Conservation (phyloP, 306 rosid genomes). For the Clitoria ternatea region DNA sequence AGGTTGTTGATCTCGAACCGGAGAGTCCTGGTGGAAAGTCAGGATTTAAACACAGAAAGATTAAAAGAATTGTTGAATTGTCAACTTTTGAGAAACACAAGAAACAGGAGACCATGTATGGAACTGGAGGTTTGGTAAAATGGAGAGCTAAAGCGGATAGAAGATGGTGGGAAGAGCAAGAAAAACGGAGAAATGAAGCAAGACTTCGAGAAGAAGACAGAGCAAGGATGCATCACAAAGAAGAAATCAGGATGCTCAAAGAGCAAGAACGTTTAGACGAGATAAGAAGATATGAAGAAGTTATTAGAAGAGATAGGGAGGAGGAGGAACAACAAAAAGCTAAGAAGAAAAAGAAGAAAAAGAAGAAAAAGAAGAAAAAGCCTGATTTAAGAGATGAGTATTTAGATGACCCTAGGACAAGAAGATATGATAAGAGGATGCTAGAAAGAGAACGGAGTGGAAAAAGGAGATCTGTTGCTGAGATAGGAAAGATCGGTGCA, state of each 20-base stretch:
- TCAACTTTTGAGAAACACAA: slow-evolving; percentile 60
- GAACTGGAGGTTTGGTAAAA: slow-evolving; percentile 40
- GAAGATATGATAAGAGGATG: slow-evolving; percentile 69
- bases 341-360: slow-evolving; percentile 77
- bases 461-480: slow-evolving; percentile 63
- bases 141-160: slow-evolving; percentile 59
- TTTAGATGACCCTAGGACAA: slow-evolving; percentile 61
- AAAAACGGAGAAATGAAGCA: slow-evolving; percentile 57
- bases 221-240: slow-evolving; percentile 54
- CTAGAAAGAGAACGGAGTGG: slow-evolving; percentile 63
- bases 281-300: slow-evolving; percentile 65
- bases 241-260: slow-evolving; percentile 60
- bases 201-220: slow-evolving; percentile 64
- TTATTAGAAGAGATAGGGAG: slow-evolving; percentile 79
- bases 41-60: slow-evolving; percentile 62
- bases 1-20: slow-evolving; percentile 60
- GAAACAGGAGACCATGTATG: slow-evolving; percentile 49
- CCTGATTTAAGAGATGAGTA: slow-evolving; percentile 56
- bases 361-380: slow-evolving; percentile 53
- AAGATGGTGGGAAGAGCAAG: slow-evolving; percentile 78
- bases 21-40: slow-evolving; percentile 60
- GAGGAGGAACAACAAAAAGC: slow-evolving; percentile 88
- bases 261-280: slow-evolving; percentile 67
- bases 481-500: slow-evolving; percentile 55
- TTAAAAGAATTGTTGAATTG: slow-evolving; percentile 84